These are phyloP conservation scores for Candida nonsorbophila DNA, from an alignment of 805 yeast genomes.

Conservation along the genomic window DNA sequence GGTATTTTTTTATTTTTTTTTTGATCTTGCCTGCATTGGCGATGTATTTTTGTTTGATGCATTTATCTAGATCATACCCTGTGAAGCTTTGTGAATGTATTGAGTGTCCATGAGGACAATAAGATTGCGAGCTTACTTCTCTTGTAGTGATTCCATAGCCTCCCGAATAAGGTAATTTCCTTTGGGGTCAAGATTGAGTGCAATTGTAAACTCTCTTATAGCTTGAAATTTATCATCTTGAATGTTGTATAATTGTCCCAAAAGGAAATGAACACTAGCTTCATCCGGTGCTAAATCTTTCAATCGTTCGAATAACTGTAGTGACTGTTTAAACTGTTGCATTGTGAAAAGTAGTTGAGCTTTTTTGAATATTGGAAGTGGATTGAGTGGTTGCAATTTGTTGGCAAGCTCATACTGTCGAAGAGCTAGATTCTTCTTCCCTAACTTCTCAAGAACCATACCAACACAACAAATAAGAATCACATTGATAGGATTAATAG, in stretches of 20 bases:
- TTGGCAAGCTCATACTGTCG: slow-evolving; percentile 80
- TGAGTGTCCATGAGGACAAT: no score
- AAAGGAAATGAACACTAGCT: slow-evolving; percentile 83
- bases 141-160: slow-evolving; percentile 59
- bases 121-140: slow-evolving; percentile 10
- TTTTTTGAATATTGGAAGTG: slow-evolving; percentile 81
- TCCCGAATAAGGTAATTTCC: slow-evolving; percentile 82
- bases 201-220: slow-evolving; percentile 78
- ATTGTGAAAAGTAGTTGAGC: slow-evolving; percentile 74
- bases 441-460: slow-evolving; percentile 78
- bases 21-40: no score
- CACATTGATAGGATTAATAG: slow-evolving; percentile 85
- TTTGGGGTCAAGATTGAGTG: slow-evolving; percentile 87
- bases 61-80: no score
- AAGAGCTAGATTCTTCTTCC: slow-evolving; percentile 65
- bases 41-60: no score
- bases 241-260: slow-evolving; percentile 82
- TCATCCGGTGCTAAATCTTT: slow-evolving; percentile 86
- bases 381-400: slow-evolving; percentile 77
- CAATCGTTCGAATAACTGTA: slow-evolving; percentile 67
- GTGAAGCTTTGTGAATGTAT: no score
- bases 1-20: no score
- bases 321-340: slow-evolving; percentile 67
- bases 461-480: slow-evolving; percentile 91
- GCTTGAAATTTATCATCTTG: slow-evolving; percentile 74